Evolutionary conservation across 2,329 filamentous ascomycete species (phyloP).

Genomic region (Lachnum nothofagi): DNA sequence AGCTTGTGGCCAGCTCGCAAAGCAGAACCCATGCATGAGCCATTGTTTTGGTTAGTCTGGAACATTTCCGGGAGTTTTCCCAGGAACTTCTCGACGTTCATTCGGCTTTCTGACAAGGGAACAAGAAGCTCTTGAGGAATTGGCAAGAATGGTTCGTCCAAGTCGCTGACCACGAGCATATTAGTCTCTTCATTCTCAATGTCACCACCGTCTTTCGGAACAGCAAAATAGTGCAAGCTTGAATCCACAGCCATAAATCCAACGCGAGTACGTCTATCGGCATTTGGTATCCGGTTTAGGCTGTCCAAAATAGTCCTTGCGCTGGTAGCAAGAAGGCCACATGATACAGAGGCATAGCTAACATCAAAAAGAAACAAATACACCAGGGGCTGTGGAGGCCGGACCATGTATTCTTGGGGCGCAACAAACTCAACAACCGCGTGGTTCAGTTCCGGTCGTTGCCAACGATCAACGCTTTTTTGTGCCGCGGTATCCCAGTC

Average conservation of each 20-base stretch:
- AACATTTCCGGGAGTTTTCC: slow-evolving; percentile 94
- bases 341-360: slow-evolving; percentile 83
- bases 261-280: slow-evolving; percentile 82
- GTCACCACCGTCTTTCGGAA: slow-evolving; percentile 81
- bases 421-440: slow-evolving; percentile 97
- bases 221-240: slow-evolving; percentile 90
- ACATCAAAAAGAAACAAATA: slow-evolving; percentile 96
- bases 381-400: slow-evolving; percentile 88
- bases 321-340: slow-evolving; percentile 83
- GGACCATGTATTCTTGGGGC: slow-evolving; percentile 98
- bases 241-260: slow-evolving; percentile 96
- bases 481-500: slow-evolving; percentile 94
- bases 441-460: slow-evolving; percentile 87
- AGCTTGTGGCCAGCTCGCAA: slow-evolving; percentile 91
- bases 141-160: slow-evolving; percentile 94
- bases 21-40: slow-evolving; percentile 92
- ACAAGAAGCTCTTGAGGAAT: slow-evolving; percentile 89
- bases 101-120: slow-evolving; percentile 78
- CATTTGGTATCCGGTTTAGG: slow-evolving; percentile 95
- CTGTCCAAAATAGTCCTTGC: slow-evolving; percentile 93
- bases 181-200: slow-evolving; percentile 78
- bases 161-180: slow-evolving; percentile 90
- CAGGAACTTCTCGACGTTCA: slow-evolving; percentile 87
- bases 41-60: slow-evolving; percentile 82
- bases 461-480: slow-evolving; percentile 87